Evolutionary conservation across 305 asterid species (phyloP).

Genomic region (Lippia alba): DNA sequence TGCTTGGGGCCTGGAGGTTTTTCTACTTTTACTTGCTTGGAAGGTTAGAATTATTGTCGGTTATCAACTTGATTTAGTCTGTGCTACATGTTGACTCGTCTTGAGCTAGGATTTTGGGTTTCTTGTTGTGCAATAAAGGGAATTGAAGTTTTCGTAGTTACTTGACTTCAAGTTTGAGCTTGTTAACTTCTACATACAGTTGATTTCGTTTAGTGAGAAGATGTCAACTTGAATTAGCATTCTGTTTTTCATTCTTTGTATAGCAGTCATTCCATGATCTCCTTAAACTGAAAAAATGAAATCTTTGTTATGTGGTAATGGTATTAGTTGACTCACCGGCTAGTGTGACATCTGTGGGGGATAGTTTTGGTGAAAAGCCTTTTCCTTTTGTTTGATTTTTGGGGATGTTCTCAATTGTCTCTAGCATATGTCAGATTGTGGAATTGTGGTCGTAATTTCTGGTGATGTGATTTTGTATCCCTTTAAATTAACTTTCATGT

Average conservation of each 20-base stretch:
- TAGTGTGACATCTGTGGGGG: constrained; percentile 12
- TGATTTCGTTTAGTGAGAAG: constrained; percentile 22
- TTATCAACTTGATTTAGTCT: constrained; percentile 10
- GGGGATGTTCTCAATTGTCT: neutral
- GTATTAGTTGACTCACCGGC: neutral
- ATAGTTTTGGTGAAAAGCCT: neutral
- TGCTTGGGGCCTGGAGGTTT: constrained; percentile 98
- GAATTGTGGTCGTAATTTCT: neutral
- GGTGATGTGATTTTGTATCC: no score
- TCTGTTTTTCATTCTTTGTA: neutral
- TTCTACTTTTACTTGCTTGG: constrained; percentile 80
- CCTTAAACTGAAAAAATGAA: constrained; percentile 15
- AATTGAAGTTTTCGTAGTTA: constrained; percentile 15
- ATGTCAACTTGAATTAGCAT: constrained; percentile 31
- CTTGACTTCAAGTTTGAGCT: constrained; percentile 16
- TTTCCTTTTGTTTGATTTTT: neutral
- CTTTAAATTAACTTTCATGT: no score
- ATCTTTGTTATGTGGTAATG: constrained; percentile 13
- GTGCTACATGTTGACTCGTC: constrained; percentile 17
- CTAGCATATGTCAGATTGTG: constrained; percentile 5
- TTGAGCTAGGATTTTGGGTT: constrained; percentile 20
- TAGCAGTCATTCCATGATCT: constrained; percentile 13
- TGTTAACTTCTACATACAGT: constrained; percentile 12
- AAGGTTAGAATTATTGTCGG: constrained; percentile 57
- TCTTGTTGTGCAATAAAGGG: neutral